phyloP scores from a whole-genome alignment of 768 basidiomycete species.

The Porpolomopsis calyptriformis region DNA sequence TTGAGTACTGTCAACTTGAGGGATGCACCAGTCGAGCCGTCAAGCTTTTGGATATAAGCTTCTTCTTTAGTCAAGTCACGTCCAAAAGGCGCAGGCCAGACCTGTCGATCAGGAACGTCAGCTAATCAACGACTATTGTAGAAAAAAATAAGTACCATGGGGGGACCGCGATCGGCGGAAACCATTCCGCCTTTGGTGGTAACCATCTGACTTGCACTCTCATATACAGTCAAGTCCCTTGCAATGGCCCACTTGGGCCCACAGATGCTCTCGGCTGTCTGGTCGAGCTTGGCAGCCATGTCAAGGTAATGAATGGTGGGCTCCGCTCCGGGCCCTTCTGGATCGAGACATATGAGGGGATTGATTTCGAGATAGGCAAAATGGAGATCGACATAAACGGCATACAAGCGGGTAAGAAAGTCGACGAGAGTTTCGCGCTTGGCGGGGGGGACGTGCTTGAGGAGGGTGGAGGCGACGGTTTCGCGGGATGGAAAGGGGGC shows the following conservation, averaged over 20 bases:
- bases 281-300: slow-evolving; percentile 99
- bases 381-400: slow-evolving; percentile 96
- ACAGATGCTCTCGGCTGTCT: slow-evolving; percentile 96
- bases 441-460: slow-evolving; percentile 69
- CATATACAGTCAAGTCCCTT: slow-evolving; percentile 74
- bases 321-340: slow-evolving; percentile 38
- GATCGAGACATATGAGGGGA: slow-evolving; percentile 91
- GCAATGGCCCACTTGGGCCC: slow-evolving; percentile 99
- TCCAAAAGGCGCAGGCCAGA: slow-evolving; percentile 91
- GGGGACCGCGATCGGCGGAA: slow-evolving; percentile 88
- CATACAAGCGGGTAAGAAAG: slow-evolving; percentile 91
- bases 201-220: slow-evolving; percentile 33
- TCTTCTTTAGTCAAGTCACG: slow-evolving; percentile 98
- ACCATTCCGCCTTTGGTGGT: slow-evolving; percentile 38
- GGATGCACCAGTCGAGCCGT: slow-evolving; percentile 93
- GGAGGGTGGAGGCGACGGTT: slow-evolving; percentile 61
- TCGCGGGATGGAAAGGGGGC: slow-evolving; percentile 75
- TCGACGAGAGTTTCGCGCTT: slow-evolving; percentile 91
- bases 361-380: slow-evolving; percentile 99
- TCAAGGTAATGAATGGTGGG: slow-evolving; percentile 91
- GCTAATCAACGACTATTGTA: background rate
- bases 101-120: slow-evolving; percentile 23
- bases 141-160: slow-evolving; percentile 57
- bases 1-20: slow-evolving; percentile 97
- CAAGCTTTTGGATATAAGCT: slow-evolving; percentile 98